Conservation (phyloP, 805 yeast species). For the Metschnikowia borealis region DNA sequence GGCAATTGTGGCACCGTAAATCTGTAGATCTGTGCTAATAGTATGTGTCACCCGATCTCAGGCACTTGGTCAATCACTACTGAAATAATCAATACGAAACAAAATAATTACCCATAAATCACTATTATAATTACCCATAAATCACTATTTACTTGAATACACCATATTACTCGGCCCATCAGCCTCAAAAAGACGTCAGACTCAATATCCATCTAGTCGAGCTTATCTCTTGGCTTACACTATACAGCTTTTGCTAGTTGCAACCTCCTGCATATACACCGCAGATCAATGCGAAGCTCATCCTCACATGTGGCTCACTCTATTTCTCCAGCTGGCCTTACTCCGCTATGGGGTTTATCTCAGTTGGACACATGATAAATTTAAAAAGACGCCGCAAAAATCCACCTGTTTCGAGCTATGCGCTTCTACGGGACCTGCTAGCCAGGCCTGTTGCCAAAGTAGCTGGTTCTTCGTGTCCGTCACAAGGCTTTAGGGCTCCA, state of each 20-base stretch:
- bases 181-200: too few species aligned
- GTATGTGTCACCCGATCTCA: too few species aligned
- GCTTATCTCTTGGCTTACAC: too few species aligned
- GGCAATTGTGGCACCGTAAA: too few species aligned
- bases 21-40: too few species aligned
- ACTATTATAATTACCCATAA: too few species aligned
- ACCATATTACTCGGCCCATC: too few species aligned
- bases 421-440: neutral
- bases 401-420: neutral
- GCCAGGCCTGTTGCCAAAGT: neutral
- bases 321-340: neutral
- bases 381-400: slow-evolving; percentile 1
- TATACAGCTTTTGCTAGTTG: neutral
- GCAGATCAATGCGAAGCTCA: slow-evolving; percentile 1
- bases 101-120: too few species aligned
- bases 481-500: neutral
- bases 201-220: too few species aligned
- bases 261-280: neutral
- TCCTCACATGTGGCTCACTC: neutral
- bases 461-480: neutral
- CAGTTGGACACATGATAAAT: neutral
- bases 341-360: slow-evolving; percentile 5
- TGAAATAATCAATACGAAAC: too few species aligned
- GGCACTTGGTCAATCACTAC: too few species aligned
- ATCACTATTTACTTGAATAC: too few species aligned